Percentiles rank a stretch among this genome's conserved stretches.
These are phyloP conservation scores for Tanacetum coccineum DNA, from an alignment of 129 eudicot genomes.

Conservation along the genomic window DNA sequence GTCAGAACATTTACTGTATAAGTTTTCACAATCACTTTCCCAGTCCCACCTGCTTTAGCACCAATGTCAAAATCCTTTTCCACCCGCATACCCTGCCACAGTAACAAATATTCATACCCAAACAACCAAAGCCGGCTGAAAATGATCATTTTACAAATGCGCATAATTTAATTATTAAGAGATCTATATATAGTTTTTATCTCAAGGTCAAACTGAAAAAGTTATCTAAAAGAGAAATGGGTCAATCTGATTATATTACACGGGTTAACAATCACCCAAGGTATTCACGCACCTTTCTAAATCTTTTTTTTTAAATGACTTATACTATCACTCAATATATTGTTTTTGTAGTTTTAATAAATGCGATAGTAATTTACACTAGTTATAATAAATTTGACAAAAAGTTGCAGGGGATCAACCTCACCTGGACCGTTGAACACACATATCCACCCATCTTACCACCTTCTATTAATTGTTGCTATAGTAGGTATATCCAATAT, in stretches of 20 bases:
- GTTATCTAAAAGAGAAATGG: neutral
- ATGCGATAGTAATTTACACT: neutral
- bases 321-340: neutral
- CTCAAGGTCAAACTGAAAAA: no score
- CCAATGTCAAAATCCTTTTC: conserved; percentile 72
- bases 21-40: conserved; percentile 36
- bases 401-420: neutral
- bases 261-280: neutral
- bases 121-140: neutral
- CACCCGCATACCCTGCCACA: conserved; percentile 46
- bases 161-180: no score
- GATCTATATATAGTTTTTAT: no score
- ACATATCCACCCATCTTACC: neutral
- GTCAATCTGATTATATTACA: neutral
- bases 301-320: neutral
- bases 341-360: neutral
- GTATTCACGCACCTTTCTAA: neutral
- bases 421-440: neutral
- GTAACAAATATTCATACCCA: neutral
- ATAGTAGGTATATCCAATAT: neutral
- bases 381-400: neutral
- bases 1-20: conserved; percentile 37
- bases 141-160: no score
- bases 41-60: conserved; percentile 61
- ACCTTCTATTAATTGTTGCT: neutral